phyloP scores from a whole-genome alignment of 1,139 yeast genomes.

The Candida tetrigidarum region DNA sequence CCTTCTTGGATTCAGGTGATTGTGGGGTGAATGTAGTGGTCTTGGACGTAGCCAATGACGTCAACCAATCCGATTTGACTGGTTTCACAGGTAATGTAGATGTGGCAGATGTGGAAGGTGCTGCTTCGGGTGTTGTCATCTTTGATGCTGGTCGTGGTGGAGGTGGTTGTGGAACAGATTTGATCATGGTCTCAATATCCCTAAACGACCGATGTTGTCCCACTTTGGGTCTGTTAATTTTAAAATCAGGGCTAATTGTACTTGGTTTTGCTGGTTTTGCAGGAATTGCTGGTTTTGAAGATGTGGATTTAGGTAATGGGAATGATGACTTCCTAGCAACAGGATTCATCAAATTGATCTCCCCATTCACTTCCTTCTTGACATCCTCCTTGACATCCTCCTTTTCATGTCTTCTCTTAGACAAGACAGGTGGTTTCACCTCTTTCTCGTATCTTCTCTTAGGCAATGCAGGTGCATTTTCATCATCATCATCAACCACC shows the following conservation, averaged over 20 bases:
- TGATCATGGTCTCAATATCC: slow-evolving; percentile 26
- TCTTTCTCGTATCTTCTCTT: too few species aligned
- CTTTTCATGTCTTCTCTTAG: too few species aligned
- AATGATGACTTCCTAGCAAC: slow-evolving; percentile 19
- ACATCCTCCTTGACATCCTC: too few species aligned
- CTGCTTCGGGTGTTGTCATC: too few species aligned
- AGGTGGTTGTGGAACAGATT: too few species aligned
- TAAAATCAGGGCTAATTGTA: neutral
- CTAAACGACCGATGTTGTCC: slow-evolving; percentile 24
- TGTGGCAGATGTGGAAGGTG: slow-evolving; percentile 8
- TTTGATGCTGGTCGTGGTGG: too few species aligned
- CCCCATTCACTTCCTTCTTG: slow-evolving; percentile 13
- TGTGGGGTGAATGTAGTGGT: slow-evolving; percentile 12
- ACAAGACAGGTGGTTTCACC: too few species aligned
- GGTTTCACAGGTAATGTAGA: slow-evolving; percentile 8
- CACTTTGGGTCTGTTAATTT: neutral
- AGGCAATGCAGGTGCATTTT: neutral
- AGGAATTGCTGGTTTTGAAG: too few species aligned
- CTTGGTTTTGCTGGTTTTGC: neutral
- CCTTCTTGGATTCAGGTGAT: slow-evolving; percentile 7
- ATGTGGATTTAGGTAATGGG: slow-evolving; percentile 5
- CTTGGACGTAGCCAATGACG: slow-evolving; percentile 9
- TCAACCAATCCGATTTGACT: slow-evolving; percentile 11
- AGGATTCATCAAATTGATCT: slow-evolving; percentile 26
- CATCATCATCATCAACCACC: too few species aligned